Evolutionary conservation across 306 rosid genomes (phyloP).

Genomic region (Medicago arabica): DNA sequence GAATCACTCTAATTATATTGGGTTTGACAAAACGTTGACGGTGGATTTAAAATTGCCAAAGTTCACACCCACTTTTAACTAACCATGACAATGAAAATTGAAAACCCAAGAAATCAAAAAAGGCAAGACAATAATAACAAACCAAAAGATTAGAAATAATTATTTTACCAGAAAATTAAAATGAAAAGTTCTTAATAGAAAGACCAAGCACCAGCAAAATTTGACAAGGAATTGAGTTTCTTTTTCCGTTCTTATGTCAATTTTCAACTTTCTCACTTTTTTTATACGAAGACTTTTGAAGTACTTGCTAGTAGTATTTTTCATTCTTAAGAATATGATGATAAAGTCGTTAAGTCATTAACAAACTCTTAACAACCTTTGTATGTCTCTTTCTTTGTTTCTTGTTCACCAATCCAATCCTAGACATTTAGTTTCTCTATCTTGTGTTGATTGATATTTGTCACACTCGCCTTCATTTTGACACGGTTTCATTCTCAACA

Average conservation of each 20-base stretch:
- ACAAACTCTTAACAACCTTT: slow-evolving; percentile 76
- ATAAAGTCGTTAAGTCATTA: slow-evolving; percentile 58
- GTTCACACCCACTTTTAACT: slow-evolving; percentile 64
- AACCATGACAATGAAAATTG: slow-evolving; percentile 59
- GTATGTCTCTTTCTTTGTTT: slow-evolving; percentile 33
- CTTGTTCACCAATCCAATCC: slow-evolving; percentile 68
- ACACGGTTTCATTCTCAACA: slow-evolving; percentile 47
- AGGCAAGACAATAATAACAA: slow-evolving; percentile 20
- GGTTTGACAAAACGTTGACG: slow-evolving; percentile 31
- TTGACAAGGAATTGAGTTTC: slow-evolving; percentile 47
- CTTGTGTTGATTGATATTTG: slow-evolving; percentile 28
- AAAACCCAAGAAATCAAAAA: slow-evolving; percentile 48
- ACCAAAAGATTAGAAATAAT: slow-evolving; percentile 5
- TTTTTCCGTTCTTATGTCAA: slow-evolving; percentile 43
- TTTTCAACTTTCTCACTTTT: slow-evolving; percentile 34
- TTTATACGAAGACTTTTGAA: slow-evolving; percentile 33
- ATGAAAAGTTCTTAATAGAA: slow-evolving; percentile 23
- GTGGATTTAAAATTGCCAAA: slow-evolving; percentile 26
- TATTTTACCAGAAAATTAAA: slow-evolving; percentile 21
- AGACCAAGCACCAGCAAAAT: slow-evolving; percentile 42
- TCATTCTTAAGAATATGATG: slow-evolving; percentile 38
- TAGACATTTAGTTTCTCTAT: slow-evolving; percentile 2
- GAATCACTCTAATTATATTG: slow-evolving; percentile 31
- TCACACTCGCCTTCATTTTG: slow-evolving; percentile 17
- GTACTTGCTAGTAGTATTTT: slow-evolving; percentile 1